phyloP scores from a whole-genome alignment of 1,284 basidiomycete genomes.

The Somion occarium region DNA sequence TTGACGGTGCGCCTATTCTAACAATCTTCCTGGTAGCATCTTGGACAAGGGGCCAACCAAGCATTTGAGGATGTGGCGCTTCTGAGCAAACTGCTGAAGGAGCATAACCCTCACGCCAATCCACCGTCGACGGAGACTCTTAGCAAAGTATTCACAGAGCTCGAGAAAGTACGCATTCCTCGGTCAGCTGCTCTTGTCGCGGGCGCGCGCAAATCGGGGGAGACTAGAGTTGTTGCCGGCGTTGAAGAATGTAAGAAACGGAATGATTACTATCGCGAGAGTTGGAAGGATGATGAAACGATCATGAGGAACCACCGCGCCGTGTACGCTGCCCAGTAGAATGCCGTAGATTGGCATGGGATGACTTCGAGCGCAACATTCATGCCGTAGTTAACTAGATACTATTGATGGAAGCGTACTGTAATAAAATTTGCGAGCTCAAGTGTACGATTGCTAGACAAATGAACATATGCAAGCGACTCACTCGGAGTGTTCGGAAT shows the following conservation, averaged over 20 bases:
- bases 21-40: conserved; percentile 29
- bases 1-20: conserved; percentile 5
- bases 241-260: conserved; percentile 30
- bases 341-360: no score
- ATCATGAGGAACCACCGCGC: conserved; percentile 8
- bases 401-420: no score
- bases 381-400: no score
- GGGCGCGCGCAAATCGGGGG: conserved; percentile 33
- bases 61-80: conserved; percentile 42
- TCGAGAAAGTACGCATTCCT: conserved; percentile 29
- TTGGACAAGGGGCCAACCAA: conserved; percentile 47
- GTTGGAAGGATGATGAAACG: conserved; percentile 17
- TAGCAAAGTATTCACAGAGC: conserved; percentile 26
- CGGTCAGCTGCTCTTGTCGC: conserved; percentile 32
- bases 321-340: no score
- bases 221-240: conserved; percentile 31
- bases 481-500: no score
- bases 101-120: conserved; percentile 27
- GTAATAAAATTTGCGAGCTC: no score
- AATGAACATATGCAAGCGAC: no score
- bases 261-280: conserved; percentile 24
- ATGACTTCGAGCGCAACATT: no score
- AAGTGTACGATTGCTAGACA: no score
- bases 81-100: conserved; percentile 31
- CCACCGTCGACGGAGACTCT: conserved; percentile 29